Evolutionary conservation across 768 basidiomycete genomes (phyloP).

Genomic region (Lentinula guzmanii): DNA sequence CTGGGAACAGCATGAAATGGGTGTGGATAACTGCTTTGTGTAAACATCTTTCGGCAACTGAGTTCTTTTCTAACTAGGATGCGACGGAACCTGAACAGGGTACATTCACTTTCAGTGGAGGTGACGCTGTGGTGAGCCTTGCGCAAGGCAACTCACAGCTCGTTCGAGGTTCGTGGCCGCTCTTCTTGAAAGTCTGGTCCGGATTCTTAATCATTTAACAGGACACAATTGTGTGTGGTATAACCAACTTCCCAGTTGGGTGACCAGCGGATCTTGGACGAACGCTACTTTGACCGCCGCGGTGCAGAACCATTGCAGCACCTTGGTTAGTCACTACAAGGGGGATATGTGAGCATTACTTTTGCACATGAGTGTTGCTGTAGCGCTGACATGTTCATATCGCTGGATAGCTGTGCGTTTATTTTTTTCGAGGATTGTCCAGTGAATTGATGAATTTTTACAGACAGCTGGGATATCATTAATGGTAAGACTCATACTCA

Average conservation of each 20-base stretch:
- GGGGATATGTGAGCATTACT: slow-evolving; percentile 24
- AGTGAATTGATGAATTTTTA: neutral
- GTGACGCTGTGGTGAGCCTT: slow-evolving; percentile 28
- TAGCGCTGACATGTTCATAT: neutral
- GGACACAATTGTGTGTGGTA: slow-evolving; percentile 36
- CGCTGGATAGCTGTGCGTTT: neutral
- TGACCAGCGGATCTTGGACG: slow-evolving; percentile 21
- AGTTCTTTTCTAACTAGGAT: slow-evolving; percentile 16
- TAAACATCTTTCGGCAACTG: neutral
- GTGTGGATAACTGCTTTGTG: slow-evolving; percentile 16
- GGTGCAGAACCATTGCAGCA: slow-evolving; percentile 26
- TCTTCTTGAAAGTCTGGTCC: neutral
- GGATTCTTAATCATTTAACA: neutral
- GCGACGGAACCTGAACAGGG: slow-evolving; percentile 31
- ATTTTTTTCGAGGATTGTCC: neutral
- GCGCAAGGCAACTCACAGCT: slow-evolving; percentile 28
- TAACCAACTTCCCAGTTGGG: slow-evolving; percentile 36
- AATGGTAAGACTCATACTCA: slow-evolving; percentile 27
- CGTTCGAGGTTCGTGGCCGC: slow-evolving; percentile 20
- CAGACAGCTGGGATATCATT: slow-evolving; percentile 47
- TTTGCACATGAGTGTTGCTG: too few relatives aligned
- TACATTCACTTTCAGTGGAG: slow-evolving; percentile 24
- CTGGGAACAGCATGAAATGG: slow-evolving; percentile 56
- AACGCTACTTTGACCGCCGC: slow-evolving; percentile 22
- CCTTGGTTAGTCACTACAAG: slow-evolving; percentile 30